A percentile compares a stretch with the other conserved stretches of the same genome.
Conservation (phyloP, 805 yeast genomes). For the Kazachstania taianensis region DNA sequence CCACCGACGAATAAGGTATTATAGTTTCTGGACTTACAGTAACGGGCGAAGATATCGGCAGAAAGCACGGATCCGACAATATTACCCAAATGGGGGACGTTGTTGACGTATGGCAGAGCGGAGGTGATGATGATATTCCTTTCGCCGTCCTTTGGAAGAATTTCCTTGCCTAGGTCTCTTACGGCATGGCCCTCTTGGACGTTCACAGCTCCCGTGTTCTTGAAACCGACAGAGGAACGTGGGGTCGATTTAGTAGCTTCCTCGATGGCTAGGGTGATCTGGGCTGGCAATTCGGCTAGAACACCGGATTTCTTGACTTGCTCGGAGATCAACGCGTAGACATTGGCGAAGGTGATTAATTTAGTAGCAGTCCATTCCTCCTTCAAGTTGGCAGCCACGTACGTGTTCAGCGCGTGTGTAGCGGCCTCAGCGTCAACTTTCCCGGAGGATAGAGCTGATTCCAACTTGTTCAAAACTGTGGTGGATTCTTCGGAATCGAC, state of each 20-base stretch:
- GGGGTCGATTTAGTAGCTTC: constrained; percentile 34
- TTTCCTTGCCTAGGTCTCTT: constrained; percentile 27
- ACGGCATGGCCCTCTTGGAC: constrained; percentile 21
- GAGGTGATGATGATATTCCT: constrained; percentile 85
- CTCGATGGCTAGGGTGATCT: constrained; percentile 37
- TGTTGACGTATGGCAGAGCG: constrained; percentile 95
- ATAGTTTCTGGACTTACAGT: constrained; percentile 78
- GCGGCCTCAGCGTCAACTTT: constrained; percentile 27
- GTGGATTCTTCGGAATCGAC: constrained; percentile 27
- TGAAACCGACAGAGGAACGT: constrained; percentile 22
- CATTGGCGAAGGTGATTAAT: constrained; percentile 48
- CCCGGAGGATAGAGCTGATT: constrained; percentile 12
- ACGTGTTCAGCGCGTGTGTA: constrained; percentile 15
- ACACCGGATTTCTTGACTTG: constrained; percentile 19
- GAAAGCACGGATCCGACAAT: constrained; percentile 89
- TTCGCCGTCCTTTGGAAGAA: constrained; percentile 60
- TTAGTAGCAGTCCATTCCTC: constrained; percentile 38
- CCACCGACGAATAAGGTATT: constrained; percentile 87
- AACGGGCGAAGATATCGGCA: constrained; percentile 90
- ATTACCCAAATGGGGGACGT: constrained; percentile 97
- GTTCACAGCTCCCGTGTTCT: constrained; percentile 34
- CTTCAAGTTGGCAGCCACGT: constrained; percentile 12
- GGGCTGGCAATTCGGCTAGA: constrained; percentile 15
- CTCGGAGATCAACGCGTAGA: constrained; percentile 36
- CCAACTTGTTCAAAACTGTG: constrained; percentile 17